Evolutionary conservation across 1,284 basidiomycete genomes (phyloP), one percentile per base, ranked within the genome.

Genomic region (Ganoderma meredithae): DNA sequence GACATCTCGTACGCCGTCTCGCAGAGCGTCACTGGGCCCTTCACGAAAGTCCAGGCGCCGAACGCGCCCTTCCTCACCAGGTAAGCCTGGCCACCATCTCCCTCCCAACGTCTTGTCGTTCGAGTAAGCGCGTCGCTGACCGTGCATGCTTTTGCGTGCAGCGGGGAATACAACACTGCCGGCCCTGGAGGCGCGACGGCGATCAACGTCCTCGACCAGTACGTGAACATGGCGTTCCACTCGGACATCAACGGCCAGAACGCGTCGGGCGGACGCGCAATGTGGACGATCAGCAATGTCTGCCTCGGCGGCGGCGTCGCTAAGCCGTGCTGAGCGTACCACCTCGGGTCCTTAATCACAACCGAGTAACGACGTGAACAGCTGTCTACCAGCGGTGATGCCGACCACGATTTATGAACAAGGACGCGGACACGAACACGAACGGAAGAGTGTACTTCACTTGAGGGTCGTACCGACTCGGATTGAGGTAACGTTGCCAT

Each of bases 1-100:
- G 74, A 76, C 49, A 67, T 75, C 27, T 68, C 69, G 62, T 76
- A 75, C 40, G 75, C 75, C n/a, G 74, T 73, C 27, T 65, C 73
- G 13, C 58, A 72, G 9, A 69, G 65, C 53, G 66, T 76, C 47
- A 65, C 69, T 6, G 75, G 73, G 25, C 74, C 74, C 33, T 76
- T 75, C 55, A 73, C 74, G 25, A 76, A 74, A 52, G 70, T 56
- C 25, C 25, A 25, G 47, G 59, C 64, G 3, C 64, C 64, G 12
- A 56, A 66, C 64, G 62, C 62, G 27, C 64, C 64, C 7, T 66
- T 66, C 60, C 64, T 62, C 52, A 12, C 15, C 52, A 55, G 27
- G 52, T 55, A 15, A 55, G 52, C 31, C 25, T 53, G 25, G 27
- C 15, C 15, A 15, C 17, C 10, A 3, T 7, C 12, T 25, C 3